These are phyloP conservation scores for Cicer judaicum DNA, from an alignment of 306 rosid genomes.

Conservation along the genomic window DNA sequence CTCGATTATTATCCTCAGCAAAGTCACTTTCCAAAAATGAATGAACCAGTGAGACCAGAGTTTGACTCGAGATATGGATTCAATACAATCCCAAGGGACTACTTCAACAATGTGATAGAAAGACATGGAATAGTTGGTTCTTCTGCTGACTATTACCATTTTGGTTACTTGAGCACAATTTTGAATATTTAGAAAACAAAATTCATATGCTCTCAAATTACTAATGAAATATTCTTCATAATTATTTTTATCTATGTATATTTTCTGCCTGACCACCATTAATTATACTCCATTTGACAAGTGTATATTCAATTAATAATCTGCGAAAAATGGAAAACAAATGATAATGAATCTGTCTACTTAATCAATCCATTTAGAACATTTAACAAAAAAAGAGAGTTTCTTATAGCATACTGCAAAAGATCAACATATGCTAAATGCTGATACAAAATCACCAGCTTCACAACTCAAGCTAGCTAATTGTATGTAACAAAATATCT, in stretches of 20 bases:
- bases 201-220: not conserved
- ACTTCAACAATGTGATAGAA: constrained; percentile 12
- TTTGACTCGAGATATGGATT: constrained; percentile 15
- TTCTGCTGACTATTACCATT: not conserved
- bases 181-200: not conserved
- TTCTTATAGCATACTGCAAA: constrained; percentile 29
- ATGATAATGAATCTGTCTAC: not conserved
- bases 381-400: not conserved
- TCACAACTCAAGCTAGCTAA: not conserved
- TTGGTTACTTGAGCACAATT: not conserved
- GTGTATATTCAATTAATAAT: not conserved
- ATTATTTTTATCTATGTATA: not conserved
- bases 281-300: not conserved
- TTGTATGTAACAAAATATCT: not conserved
- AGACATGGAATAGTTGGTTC: constrained; percentile 21
- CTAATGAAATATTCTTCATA: too few relatives aligned
- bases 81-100: not conserved
- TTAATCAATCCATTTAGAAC: not conserved
- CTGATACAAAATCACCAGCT: constrained; percentile 26
- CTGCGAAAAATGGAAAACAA: not conserved
- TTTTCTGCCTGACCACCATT: too few relatives aligned
- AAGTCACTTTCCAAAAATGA: not conserved
- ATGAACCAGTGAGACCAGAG: constrained; percentile 4
- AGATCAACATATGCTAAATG: constrained; percentile 20
- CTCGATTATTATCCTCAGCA: not conserved